Base-by-base conservation (phyloP, 140 eudicot species). In the Oenanthe javanica region DNA sequence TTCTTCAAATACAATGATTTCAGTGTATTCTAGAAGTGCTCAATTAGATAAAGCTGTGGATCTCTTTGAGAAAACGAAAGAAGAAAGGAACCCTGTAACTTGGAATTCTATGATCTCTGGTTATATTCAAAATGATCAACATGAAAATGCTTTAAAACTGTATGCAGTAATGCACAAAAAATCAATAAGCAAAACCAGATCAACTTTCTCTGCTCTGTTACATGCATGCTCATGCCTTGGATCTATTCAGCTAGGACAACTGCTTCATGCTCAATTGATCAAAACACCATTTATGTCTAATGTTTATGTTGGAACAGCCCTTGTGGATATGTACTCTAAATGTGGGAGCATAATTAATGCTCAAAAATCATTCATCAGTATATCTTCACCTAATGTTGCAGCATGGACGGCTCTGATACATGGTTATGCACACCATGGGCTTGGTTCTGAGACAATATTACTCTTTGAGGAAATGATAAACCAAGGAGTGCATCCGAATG, bases 41-140 rank as follows among this genome's bases (percentile, higher is more conserved):
- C 86, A 93, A 59, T 25, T 93, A 55, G 75, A 86, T 78, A 90
- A 89, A 86, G 96, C 94, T 71, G 78, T 86, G 82, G 89, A 88
- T 75, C 87, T 93, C 47, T 93, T 93, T 80, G 92, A 89, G 61
- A 71, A 79, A 80, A 72, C 80, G 9, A 87, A 89, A 79, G 88
- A 83, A 80, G 89, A 89, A 82, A 79, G 88, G 70, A 72, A 83
- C 72, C 81, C 89, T 18, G 87, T 89, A 31, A 88, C 92, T 21
- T 93, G 94, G 96, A 93, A 91, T 72, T 88, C 94, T 38, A 85
- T 93, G 93, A 91, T 93, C 54, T 88, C 97, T 4, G 93, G 93
- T 72, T 87, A 74, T 82, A 87, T 84, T 72, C 85, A 86, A 79
- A 87, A 87, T 78, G 83, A 80, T 85, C 92, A 90, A 59, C 90